Evolutionary conservation across 345 rosid species (phyloP).

Genomic region (Hibiscus tridactylites): DNA sequence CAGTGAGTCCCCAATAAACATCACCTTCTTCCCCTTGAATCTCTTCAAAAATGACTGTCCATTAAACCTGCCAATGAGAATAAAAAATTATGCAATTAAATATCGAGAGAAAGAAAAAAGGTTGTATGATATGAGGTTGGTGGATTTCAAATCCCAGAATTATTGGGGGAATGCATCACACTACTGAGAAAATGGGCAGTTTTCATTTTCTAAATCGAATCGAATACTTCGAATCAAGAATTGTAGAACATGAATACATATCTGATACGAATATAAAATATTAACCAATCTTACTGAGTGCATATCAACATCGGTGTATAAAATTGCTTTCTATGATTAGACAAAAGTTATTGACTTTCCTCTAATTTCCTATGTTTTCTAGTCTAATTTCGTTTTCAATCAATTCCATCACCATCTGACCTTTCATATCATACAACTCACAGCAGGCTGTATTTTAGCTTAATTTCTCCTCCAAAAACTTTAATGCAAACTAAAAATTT

Average conservation of each 20-base stretch:
- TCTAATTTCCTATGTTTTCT: too few species aligned
- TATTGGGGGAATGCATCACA: neutral
- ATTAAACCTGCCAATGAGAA: conserved; percentile 33
- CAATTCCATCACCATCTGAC: neutral
- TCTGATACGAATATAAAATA: neutral
- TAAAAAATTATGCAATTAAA: too few species aligned
- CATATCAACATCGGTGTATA: neutral
- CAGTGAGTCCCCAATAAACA: conserved; percentile 60
- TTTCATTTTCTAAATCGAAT: neutral
- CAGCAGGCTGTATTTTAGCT: neutral
- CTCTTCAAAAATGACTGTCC: conserved; percentile 35
- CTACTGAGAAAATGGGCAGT: too few species aligned
- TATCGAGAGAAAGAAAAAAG: too few species aligned
- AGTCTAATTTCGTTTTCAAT: too few species aligned
- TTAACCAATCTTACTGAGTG: neutral
- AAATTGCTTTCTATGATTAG: too few species aligned
- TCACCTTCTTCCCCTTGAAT: conserved; percentile 38
- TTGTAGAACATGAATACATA: too few species aligned
- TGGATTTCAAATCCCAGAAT: neutral
- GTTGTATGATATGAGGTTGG: neutral
- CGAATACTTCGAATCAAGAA: too few species aligned
- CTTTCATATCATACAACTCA: conserved; percentile 2
- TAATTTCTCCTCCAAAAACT: neutral
- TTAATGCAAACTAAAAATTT: neutral
- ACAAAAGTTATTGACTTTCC: too few species aligned